phyloP scores from a whole-genome alignment of 192 early-diverging fungal species.

The Helicostylum pulchrum region DNA sequence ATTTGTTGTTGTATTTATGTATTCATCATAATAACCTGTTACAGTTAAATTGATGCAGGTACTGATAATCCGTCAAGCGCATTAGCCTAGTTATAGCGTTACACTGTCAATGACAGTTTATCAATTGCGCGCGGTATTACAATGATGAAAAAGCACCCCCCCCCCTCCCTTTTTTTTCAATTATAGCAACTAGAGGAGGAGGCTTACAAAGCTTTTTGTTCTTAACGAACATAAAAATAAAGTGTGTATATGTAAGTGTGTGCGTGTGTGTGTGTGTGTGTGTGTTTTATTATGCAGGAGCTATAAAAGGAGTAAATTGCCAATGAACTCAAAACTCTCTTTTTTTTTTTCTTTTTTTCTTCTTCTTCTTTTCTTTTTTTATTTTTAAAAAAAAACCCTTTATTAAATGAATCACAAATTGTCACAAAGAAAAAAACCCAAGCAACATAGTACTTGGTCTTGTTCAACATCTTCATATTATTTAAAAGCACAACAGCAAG shows the following conservation, averaged over 20 bases:
- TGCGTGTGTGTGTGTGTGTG: no score
- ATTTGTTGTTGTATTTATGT: no score
- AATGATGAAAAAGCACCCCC: background rate
- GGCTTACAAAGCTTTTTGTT: background rate
- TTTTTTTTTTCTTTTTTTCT: constrained; percentile 1
- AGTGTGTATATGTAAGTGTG: background rate
- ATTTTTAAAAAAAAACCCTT: background rate
- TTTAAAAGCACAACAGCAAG: no score
- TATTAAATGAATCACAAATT: background rate
- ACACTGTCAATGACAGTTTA: background rate
- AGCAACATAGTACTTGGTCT: no score
- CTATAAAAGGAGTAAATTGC: constrained; percentile 7
- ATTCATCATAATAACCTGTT: no score
- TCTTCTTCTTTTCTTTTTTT: background rate
- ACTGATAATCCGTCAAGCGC: no score
- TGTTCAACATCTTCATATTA: no score
- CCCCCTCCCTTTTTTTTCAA: no score
- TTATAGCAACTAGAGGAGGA: background rate
- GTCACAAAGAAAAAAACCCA: no score
- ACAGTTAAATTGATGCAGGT: no score
- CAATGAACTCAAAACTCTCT: constrained; percentile 6
- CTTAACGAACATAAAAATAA: no score
- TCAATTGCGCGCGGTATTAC: background rate
- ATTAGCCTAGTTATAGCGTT: no score
- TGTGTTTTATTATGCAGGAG: constrained; percentile 12